Conservation (phyloP, 192 early-diverging fungal species). For the Chytriomyces hyalinus region DNA sequence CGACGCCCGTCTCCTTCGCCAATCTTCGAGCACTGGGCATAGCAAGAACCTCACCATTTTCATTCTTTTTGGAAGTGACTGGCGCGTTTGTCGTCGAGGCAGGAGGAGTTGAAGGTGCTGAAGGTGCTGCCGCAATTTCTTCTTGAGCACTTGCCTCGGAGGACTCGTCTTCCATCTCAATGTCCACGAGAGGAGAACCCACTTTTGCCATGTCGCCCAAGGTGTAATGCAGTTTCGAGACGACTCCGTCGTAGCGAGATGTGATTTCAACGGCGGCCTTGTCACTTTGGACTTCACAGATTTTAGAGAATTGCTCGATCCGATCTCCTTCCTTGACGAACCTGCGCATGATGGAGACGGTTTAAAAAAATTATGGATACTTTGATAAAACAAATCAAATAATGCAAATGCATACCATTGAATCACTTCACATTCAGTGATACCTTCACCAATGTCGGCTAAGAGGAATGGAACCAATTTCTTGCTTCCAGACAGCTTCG, state of each 20-base stretch:
- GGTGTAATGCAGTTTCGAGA: constrained; percentile 79
- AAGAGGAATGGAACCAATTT: constrained; percentile 72
- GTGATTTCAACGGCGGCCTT: constrained; percentile 98
- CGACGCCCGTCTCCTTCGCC: constrained; percentile 78
- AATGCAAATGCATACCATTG: constrained; percentile 79
- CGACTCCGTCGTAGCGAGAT: constrained; percentile 85
- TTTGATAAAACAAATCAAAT: not conserved
- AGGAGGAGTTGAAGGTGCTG: constrained; percentile 7
- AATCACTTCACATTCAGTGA: constrained; percentile 93
- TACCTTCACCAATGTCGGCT: constrained; percentile 97
- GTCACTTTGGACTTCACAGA: constrained; percentile 96
- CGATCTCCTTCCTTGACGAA: constrained; percentile 90
- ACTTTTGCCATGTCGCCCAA: constrained; percentile 90
- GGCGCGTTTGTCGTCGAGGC: constrained; percentile 4
- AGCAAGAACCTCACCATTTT: constrained; percentile 57
- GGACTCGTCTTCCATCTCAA: constrained; percentile 59
- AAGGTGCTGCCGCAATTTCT: not conserved
- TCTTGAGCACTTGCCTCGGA: constrained; percentile 11
- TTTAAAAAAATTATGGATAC: not conserved
- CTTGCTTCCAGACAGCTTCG: not conserved
- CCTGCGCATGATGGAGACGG: constrained; percentile 48
- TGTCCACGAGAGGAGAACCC: constrained; percentile 87
- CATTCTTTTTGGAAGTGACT: not conserved
- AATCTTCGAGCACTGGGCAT: constrained; percentile 89
- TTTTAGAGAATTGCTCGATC: constrained; percentile 88